Percentiles rank a stretch among this genome's conserved stretches.
These are phyloP conservation scores for Cercophora scortea DNA, from an alignment of 495 filamentous ascomycete genomes.

Conservation along the genomic window DNA sequence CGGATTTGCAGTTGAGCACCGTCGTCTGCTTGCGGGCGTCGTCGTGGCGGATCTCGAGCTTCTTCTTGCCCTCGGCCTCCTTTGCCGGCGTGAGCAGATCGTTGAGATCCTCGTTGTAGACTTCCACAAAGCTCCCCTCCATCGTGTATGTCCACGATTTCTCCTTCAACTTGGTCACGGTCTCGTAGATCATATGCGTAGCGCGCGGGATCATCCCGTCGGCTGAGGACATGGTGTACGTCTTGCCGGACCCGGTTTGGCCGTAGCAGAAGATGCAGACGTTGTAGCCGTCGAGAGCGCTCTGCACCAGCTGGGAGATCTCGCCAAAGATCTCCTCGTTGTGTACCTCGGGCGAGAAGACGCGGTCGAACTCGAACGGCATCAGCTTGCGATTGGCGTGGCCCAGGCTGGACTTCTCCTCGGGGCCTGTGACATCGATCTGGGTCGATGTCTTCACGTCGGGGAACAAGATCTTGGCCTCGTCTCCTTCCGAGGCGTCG, in stretches of 20 bases:
- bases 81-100: slow-evolving; percentile 73
- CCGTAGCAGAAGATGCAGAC: slow-evolving; percentile 99
- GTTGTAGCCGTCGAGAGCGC: slow-evolving; percentile 94
- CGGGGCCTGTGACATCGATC: slow-evolving; percentile 72
- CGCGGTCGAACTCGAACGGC: slow-evolving; percentile 86
- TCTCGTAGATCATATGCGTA: slow-evolving; percentile 86
- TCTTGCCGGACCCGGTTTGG: slow-evolving; percentile 95
- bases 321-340: slow-evolving; percentile 92
- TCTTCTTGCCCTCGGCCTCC: slow-evolving; percentile 75
- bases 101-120: slow-evolving; percentile 96
- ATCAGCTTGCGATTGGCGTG: slow-evolving; percentile 65
- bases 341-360: slow-evolving; percentile 68
- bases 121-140: slow-evolving; percentile 95
- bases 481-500: slow-evolving; percentile 45
- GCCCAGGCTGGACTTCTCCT: slow-evolving; percentile 78
- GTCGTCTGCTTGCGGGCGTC: slow-evolving; percentile 69
- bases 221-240: slow-evolving; percentile 84
- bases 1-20: slow-evolving; percentile 76
- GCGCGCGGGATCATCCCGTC: slow-evolving; percentile 97
- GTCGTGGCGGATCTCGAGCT: slow-evolving; percentile 89
- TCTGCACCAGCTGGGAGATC: slow-evolving; percentile 95
- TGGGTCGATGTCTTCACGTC: slow-evolving; percentile 77
- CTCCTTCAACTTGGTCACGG: slow-evolving; percentile 68
- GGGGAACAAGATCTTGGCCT: slow-evolving; percentile 67
- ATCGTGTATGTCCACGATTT: slow-evolving; percentile 94